Percentiles rank a stretch among this genome's conserved stretches.
These are phyloP conservation scores for Pinus albicaulis DNA, from an alignment of 75 land plant species.

Conservation along the genomic window DNA sequence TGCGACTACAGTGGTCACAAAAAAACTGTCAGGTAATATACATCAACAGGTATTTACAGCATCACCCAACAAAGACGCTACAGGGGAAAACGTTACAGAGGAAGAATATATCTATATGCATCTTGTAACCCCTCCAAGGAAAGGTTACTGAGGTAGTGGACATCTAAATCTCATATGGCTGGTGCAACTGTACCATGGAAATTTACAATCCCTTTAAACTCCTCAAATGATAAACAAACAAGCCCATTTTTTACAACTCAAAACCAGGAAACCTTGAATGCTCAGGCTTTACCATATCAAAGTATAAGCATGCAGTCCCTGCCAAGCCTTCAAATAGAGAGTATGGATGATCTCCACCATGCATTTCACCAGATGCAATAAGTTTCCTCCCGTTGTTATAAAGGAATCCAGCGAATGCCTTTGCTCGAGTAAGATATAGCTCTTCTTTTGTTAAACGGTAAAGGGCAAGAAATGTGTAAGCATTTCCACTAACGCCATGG, in stretches of 20 bases:
- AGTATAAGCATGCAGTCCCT: slow-evolving; percentile 64
- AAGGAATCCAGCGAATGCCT: slow-evolving; percentile 52
- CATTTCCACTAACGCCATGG: slow-evolving; percentile 74
- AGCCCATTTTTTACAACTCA: slow-evolving; percentile 36
- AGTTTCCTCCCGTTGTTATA: slow-evolving; percentile 27
- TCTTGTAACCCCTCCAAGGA: too few relatives aligned
- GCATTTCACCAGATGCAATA: slow-evolving; percentile 20
- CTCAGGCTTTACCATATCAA: slow-evolving; percentile 56
- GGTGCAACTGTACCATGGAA: too few relatives aligned
- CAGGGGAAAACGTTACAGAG: too few relatives aligned
- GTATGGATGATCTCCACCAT: slow-evolving; percentile 47
- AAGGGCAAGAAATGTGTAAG: slow-evolving; percentile 71
- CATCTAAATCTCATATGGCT: too few relatives aligned
- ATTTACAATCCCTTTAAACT: too few relatives aligned
- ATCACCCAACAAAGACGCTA: too few relatives aligned
- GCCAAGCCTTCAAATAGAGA: slow-evolving; percentile 80
- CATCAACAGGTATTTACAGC: too few relatives aligned
- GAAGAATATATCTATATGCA: too few relatives aligned
- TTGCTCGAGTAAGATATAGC: slow-evolving; percentile 54
- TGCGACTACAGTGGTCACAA: too few relatives aligned
- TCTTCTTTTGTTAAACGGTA: slow-evolving; percentile 44
- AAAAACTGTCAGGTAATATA: too few relatives aligned
- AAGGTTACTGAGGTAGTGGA: too few relatives aligned
- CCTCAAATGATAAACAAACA: too few relatives aligned
- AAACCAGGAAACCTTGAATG: slow-evolving; percentile 71